Percentiles rank a stretch among this genome's conserved stretches.
These are phyloP conservation scores for Penicillium glabrum DNA, from an alignment of 2,329 filamentous ascomycete genomes.

Conservation along the genomic window DNA sequence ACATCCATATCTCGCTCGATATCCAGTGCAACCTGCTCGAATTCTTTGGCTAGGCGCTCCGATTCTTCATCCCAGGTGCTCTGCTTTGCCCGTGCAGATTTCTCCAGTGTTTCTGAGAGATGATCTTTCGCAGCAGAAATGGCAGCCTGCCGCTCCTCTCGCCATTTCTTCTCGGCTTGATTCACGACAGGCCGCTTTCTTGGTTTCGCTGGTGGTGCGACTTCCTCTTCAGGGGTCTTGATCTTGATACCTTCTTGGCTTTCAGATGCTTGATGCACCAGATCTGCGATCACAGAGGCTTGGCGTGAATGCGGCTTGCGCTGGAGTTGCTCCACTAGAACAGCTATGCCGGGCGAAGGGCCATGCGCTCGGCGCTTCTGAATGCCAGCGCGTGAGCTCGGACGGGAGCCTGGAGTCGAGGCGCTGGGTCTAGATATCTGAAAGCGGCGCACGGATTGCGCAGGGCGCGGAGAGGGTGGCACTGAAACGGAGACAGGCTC, in stretches of 20 bases:
- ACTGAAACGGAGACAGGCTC: not conserved
- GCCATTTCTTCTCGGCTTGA: conserved; percentile 40
- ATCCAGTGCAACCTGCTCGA: conserved; percentile 45
- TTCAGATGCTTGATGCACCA: conserved; percentile 20
- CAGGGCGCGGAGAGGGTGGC: conserved; percentile 19
- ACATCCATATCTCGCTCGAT: conserved; percentile 36
- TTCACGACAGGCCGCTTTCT: conserved; percentile 44
- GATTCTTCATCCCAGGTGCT: conserved; percentile 45
- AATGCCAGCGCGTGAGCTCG: conserved; percentile 29
- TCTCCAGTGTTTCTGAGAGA: conserved; percentile 35
- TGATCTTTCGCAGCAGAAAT: conserved; percentile 38
- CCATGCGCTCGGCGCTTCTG: conserved; percentile 35
- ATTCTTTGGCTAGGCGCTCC: conserved; percentile 42
- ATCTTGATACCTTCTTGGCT: not conserved
- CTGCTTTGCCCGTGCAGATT: conserved; percentile 36
- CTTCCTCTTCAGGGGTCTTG: conserved; percentile 9
- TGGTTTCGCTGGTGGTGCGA: conserved; percentile 15
- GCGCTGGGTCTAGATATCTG: conserved; percentile 39
- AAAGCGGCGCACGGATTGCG: conserved; percentile 36
- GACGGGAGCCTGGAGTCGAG: conserved; percentile 24
- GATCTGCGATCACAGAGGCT: conserved; percentile 33
- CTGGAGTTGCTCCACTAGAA: conserved; percentile 42
- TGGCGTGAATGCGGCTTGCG: conserved; percentile 34
- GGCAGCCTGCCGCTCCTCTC: conserved; percentile 33
- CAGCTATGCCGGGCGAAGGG: conserved; percentile 29